Percentiles rank a stretch among this genome's conserved stretches.
Conservation (phyloP, 768 basidiomycete genomes). For the Mycena metata region DNA sequence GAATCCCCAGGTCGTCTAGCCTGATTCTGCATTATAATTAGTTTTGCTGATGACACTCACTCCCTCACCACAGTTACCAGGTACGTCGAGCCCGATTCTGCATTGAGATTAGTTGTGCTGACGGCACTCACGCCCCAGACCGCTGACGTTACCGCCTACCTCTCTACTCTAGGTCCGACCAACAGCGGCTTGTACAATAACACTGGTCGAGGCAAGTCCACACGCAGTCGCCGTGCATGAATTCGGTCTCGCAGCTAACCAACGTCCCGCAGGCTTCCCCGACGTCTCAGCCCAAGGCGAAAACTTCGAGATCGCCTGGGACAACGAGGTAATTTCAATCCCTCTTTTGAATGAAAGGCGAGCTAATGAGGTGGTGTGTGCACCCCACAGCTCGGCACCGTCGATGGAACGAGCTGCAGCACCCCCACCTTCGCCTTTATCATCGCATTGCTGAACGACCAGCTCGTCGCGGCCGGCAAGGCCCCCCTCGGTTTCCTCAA, state of each 20-base stretch:
- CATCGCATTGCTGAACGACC: slow-evolving; percentile 26
- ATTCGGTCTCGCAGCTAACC: no score
- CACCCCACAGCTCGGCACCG: slow-evolving; percentile 18
- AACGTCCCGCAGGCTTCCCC: neutral
- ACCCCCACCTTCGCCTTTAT: slow-evolving; percentile 20
- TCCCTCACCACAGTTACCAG: no score
- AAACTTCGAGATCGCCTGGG: slow-evolving; percentile 26
- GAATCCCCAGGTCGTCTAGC: no score
- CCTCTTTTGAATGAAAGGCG: neutral
- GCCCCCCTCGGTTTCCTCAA: slow-evolving; percentile 27
- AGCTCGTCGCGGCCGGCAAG: slow-evolving; percentile 22
- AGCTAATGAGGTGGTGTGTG: no score
- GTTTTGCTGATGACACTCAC: no score
- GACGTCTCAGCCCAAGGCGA: slow-evolving; percentile 19
- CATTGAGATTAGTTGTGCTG: no score
- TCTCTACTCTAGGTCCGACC: slow-evolving; percentile 39
- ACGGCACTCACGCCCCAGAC: neutral
- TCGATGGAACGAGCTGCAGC: slow-evolving; percentile 21
- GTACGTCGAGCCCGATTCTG: neutral
- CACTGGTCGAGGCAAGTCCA: slow-evolving; percentile 42
- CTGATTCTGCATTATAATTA: no score
- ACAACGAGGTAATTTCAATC: slow-evolving; percentile 9
- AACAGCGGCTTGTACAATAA: slow-evolving; percentile 54
- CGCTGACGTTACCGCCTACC: slow-evolving; percentile 40
- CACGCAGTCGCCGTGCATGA: no score